Conservation (phyloP, 2,329 filamentous ascomycete genomes). For the Xylariaceae sp. region DNA sequence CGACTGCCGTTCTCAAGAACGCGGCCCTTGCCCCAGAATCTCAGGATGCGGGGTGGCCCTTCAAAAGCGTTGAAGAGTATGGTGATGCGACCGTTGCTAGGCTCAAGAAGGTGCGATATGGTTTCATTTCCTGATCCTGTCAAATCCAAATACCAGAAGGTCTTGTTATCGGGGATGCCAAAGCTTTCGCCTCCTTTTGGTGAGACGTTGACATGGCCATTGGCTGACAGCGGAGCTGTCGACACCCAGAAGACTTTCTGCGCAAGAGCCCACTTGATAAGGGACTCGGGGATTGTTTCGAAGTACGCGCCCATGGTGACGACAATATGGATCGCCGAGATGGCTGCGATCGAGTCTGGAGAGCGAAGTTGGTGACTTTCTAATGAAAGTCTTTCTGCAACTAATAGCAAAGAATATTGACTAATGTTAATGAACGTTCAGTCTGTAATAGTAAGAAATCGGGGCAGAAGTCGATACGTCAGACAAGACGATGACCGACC, state of each 20-base stretch:
- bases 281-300: constrained; percentile 38
- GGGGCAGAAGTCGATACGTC: not conserved
- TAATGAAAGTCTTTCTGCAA: no score
- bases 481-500: not conserved
- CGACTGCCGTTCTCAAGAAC: constrained; percentile 40
- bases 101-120: constrained; percentile 72
- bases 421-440: not conserved
- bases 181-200: constrained; percentile 67
- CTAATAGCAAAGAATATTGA: not conserved
- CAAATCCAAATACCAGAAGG: constrained; percentile 67
- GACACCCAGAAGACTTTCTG: constrained; percentile 78
- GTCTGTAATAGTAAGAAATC: not conserved
- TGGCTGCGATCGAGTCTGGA: not conserved
- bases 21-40: constrained; percentile 42
- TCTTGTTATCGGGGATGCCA: constrained; percentile 37
- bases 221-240: constrained; percentile 67
- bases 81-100: constrained; percentile 68
- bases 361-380: no score
- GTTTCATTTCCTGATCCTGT: constrained; percentile 78
- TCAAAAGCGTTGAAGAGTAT: constrained; percentile 66
- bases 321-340: not conserved
- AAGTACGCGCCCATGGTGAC: constrained; percentile 35
- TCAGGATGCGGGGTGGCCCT: constrained; percentile 42
- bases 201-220: constrained; percentile 72
- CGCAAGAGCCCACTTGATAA: constrained; percentile 64